Conservation (phyloP, 169 alveolate genomes). For the Plasmodium berghei region DNA sequence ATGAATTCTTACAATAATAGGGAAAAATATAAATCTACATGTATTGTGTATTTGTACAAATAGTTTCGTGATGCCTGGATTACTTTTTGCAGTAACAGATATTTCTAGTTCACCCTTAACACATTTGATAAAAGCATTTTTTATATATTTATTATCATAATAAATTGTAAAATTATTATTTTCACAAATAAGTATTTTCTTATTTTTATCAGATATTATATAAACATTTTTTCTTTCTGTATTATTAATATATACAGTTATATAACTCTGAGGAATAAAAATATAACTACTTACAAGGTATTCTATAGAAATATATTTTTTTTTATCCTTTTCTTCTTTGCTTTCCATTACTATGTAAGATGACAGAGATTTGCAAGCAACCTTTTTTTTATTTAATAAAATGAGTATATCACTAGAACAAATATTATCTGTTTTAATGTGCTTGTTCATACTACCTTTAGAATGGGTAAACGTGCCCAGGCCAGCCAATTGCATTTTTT, state of each 20-base stretch:
- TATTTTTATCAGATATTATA: slow-evolving; percentile 28
- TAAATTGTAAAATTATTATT: slow-evolving; percentile 22
- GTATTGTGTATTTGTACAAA: slow-evolving; percentile 19
- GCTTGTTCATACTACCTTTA: neutral
- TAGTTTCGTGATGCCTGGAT: slow-evolving; percentile 27
- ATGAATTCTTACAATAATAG: slow-evolving; percentile 10
- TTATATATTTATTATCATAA: slow-evolving; percentile 24
- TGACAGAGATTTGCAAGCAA: slow-evolving; percentile 14
- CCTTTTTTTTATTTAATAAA: slow-evolving; percentile 35
- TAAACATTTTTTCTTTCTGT: slow-evolving; percentile 19
- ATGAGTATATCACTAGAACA: slow-evolving; percentile 46
- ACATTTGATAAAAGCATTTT: slow-evolving; percentile 23
- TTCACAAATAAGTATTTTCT: slow-evolving; percentile 23
- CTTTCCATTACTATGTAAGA: slow-evolving; percentile 32
- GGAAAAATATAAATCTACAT: slow-evolving; percentile 38
- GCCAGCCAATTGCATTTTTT: neutral
- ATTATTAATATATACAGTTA: slow-evolving; percentile 1
- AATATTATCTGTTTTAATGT: slow-evolving; percentile 16
- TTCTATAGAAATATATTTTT: slow-evolving; percentile 29
- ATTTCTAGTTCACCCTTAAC: slow-evolving; percentile 20
- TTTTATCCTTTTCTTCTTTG: slow-evolving; percentile 14
- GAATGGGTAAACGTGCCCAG: neutral
- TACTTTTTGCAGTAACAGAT: slow-evolving; percentile 5
- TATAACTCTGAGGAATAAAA: slow-evolving; percentile 14
- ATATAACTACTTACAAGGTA: slow-evolving; percentile 28